Evolutionary conservation across 805 yeast genomes (phyloP), one percentile per base, ranked within the genome.

Genomic region (Candida parachauliodes): DNA sequence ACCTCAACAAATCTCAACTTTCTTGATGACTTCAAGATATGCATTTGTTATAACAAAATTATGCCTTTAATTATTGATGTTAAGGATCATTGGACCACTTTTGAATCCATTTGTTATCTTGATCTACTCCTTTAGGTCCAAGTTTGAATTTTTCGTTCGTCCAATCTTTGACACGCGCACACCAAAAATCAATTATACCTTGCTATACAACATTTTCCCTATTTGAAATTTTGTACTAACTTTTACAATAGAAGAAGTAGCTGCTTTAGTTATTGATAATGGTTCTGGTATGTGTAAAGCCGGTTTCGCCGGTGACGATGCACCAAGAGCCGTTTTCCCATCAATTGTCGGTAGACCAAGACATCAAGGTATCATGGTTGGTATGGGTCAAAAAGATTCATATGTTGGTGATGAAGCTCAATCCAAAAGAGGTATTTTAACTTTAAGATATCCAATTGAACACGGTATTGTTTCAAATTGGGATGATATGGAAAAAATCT

Each of bases 231-330:
- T 20, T 20, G 6, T 57, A 55, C 54, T 57, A 29, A 25, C 22
- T 22, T 5, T 11, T 16, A 27, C 32, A 44, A 39, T 48, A 59
- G 74, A 68, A 66, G 72, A 67, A 67, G 72, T 66, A 53, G 71
- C 71, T 55, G 70, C 71, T 57, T 70, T 78, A 70, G 98, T 91
- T 76, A 91, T 91, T 76, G 98, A 91, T 72, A 91, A 91, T 77
- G 98, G 98, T 78, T 93, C 98, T 66, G 98, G 98, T 81, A 93
- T 93, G 98, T 93, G 98, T 83, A 93, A 93, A 72, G 98, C 98
- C 91, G 98, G 98, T 75, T 93, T 89, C 70, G 98, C 98, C 81
- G 98, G 98, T 79, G 98, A 93, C 68, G 98, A 93, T 77, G 98
- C 98, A 52, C 98, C 98, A 68, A 86, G 97, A 73, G 98, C 98